phyloP scores from a whole-genome alignment of 140 eudicot genomes.

The Cichorium intybus region DNA sequence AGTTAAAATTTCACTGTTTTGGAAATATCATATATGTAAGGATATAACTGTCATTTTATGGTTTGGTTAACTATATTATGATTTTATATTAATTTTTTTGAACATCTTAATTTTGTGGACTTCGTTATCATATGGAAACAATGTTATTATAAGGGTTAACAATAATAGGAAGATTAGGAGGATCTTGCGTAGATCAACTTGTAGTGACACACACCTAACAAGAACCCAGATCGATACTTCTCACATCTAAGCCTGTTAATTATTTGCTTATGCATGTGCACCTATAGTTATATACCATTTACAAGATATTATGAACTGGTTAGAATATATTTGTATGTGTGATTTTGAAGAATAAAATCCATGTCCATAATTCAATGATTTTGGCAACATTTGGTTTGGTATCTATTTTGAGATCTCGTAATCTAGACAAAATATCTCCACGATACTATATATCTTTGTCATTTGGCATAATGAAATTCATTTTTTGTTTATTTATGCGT shows the following conservation, averaged over 20 bases:
- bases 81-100: no score
- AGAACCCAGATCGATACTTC: slow-evolving; percentile 18
- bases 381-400: slow-evolving; percentile 2
- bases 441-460: background rate
- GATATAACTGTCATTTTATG: background rate
- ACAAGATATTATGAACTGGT: background rate
- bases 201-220: slow-evolving; percentile 3
- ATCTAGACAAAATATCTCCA: slow-evolving; percentile 25
- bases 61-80: no score
- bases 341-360: slow-evolving; percentile 30
- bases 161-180: background rate
- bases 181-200: background rate
- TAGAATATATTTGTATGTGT: background rate
- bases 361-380: slow-evolving; percentile 27
- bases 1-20: no score
- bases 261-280: slow-evolving; percentile 19
- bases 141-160: background rate
- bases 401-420: slow-evolving; percentile 30
- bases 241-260: slow-evolving; percentile 22
- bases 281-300: slow-evolving; percentile 20
- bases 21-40: no score
- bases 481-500: slow-evolving; percentile 1
- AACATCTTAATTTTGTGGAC: no score
- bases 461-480: background rate
- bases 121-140: no score